phyloP scores from a whole-genome alignment of 495 filamentous ascomycete species.

The Astrothelium subdiscretum region DNA sequence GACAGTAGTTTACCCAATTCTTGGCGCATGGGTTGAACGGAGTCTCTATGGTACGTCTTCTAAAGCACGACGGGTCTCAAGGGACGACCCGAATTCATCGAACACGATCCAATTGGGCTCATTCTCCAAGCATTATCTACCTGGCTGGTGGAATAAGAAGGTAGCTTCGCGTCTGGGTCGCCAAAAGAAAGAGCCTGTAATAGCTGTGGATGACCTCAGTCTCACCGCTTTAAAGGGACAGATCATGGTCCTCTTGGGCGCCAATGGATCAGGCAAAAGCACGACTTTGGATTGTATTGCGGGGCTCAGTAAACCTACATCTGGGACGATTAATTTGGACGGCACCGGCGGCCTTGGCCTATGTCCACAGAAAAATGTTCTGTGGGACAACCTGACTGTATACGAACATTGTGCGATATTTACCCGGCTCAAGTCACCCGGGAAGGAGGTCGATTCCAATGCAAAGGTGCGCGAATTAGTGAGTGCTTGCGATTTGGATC shows the following conservation, averaged over 20 bases:
- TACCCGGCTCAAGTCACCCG: conserved; percentile 57
- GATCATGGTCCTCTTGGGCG: conserved; percentile 70
- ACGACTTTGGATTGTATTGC: conserved; percentile 81
- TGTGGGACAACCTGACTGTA: conserved; percentile 77
- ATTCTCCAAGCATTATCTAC: conserved; percentile 56
- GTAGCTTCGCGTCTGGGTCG: conserved; percentile 38
- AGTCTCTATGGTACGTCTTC: conserved; percentile 61
- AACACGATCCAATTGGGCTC: conserved; percentile 45
- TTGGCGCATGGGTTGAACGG: conserved; percentile 63
- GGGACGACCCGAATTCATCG: conserved; percentile 29
- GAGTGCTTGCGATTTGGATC: conserved; percentile 52
- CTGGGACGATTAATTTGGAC: conserved; percentile 59
- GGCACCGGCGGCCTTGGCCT: conserved; percentile 69
- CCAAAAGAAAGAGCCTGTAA: conserved; percentile 44
- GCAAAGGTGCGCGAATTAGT: conserved; percentile 49
- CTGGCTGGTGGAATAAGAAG: conserved; percentile 44
- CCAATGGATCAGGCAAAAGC: conserved; percentile 78
- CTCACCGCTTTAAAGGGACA: conserved; percentile 58
- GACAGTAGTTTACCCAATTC: conserved; percentile 56
- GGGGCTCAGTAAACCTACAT: conserved; percentile 58
- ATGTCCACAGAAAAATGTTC: conserved; percentile 66
- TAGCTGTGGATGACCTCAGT: conserved; percentile 59
- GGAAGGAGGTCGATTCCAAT: conserved; percentile 37
- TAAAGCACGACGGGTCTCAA: conserved; percentile 41
- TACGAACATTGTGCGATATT: conserved; percentile 71